These are phyloP conservation scores for Glycine tomentella DNA, from an alignment of 306 rosid species.

Conservation along the genomic window DNA sequence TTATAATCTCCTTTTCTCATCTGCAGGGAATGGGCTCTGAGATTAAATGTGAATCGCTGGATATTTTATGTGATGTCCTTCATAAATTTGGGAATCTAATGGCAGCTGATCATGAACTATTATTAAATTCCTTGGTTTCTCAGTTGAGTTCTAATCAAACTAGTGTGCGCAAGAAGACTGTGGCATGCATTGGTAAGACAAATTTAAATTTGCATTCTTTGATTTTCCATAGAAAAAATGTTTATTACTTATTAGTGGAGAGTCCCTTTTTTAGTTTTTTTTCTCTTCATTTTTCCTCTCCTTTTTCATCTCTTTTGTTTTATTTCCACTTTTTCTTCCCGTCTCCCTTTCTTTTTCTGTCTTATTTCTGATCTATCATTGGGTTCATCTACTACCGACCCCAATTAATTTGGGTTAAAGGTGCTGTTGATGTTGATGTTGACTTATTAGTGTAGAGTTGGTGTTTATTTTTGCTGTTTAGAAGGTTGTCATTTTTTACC, in stretches of 20 bases:
- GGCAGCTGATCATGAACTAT: conserved; percentile 76
- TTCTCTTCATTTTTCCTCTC: no score
- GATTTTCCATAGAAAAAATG: background rate
- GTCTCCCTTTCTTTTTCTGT: no score
- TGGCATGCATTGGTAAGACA: conserved; percentile 85
- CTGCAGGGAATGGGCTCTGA: conserved; percentile 79
- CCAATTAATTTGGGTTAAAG: no score
- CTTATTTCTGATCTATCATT: no score
- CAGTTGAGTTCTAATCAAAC: conserved; percentile 93
- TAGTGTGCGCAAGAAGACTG: conserved; percentile 85
- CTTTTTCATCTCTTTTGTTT: no score
- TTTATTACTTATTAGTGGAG: conserved; percentile 10
- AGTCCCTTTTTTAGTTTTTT: no score
- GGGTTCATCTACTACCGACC: no score
- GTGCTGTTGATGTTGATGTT: no score
- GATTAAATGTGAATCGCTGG: conserved; percentile 92
- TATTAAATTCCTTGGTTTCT: conserved; percentile 81
- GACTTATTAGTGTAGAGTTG: conserved; percentile 2
- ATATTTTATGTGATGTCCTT: conserved; percentile 86
- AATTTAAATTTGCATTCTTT: background rate
- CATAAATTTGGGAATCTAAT: conserved; percentile 92
- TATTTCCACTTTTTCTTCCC: no score
- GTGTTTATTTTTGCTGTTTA: background rate
- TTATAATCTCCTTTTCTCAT: conserved; percentile 26
- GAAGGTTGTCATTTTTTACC: background rate